These are phyloP conservation scores for Blastocystis hominis DNA, from an alignment of 352 stramenopile genomes.

Conservation along the genomic window DNA sequence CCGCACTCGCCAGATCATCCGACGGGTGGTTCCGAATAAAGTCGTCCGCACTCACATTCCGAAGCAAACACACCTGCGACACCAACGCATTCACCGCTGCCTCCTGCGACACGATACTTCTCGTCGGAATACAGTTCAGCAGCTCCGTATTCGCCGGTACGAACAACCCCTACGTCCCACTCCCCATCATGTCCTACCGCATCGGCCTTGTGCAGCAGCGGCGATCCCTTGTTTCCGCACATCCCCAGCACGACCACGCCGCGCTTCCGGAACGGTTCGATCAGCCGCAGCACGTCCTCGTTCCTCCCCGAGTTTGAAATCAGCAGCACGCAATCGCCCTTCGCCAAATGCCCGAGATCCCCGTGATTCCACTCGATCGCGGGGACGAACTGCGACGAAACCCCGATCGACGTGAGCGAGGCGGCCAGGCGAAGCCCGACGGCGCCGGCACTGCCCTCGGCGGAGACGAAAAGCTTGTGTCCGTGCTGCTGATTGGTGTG, in stretches of 20 bases:
- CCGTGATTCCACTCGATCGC: constrained; percentile 59
- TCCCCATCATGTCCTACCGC: background rate
- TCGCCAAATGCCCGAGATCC: constrained; percentile 53
- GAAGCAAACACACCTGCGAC: constrained; percentile 22
- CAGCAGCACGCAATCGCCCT: constrained; percentile 54
- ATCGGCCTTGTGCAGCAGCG: constrained; percentile 10
- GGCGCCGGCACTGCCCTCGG: constrained; percentile 57
- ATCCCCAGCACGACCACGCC: constrained; percentile 16
- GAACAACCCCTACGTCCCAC: background rate
- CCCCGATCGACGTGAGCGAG: constrained; percentile 57
- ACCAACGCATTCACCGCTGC: constrained; percentile 34
- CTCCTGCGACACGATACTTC: constrained; percentile 41
- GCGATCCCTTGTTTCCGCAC: constrained; percentile 28
- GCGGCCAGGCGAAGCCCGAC: constrained; percentile 56
- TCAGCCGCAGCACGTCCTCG: constrained; percentile 44
- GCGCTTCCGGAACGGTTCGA: constrained; percentile 37
- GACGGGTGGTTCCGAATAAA: constrained; percentile 38
- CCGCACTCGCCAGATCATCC: background rate
- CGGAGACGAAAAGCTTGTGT: constrained; percentile 57
- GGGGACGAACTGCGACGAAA: constrained; percentile 57
- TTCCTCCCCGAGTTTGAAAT: constrained; percentile 58
- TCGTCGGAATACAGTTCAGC: constrained; percentile 24
- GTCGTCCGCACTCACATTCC: constrained; percentile 1
- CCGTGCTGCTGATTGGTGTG: background rate
- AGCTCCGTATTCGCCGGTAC: constrained; percentile 7